phyloP scores from a whole-genome alignment of 768 basidiomycete species.

The Suillus occidentalis region DNA sequence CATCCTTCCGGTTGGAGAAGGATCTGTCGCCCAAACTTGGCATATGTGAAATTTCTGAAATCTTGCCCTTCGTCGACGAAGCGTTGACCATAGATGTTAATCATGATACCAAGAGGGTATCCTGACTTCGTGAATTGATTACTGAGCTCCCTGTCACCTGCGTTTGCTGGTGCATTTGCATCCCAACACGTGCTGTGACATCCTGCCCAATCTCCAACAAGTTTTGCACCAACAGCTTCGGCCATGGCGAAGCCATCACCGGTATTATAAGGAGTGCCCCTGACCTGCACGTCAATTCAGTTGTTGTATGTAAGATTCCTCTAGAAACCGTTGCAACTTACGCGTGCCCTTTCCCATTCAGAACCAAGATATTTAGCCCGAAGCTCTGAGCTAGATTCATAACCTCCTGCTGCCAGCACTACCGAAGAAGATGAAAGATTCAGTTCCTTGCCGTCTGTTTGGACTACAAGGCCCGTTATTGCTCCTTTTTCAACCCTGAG shows the following conservation, averaged over 20 bases:
- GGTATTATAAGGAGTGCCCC: constrained; percentile 71
- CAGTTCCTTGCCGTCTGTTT: constrained; percentile 36
- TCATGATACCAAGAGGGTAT: constrained; percentile 70
- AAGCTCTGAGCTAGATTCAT: constrained; percentile 55
- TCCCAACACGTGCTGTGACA: constrained; percentile 78
- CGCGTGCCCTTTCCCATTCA: constrained; percentile 59
- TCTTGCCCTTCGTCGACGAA: constrained; percentile 76
- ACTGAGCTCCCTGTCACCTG: constrained; percentile 56
- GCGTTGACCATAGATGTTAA: constrained; percentile 54
- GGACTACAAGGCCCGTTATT: constrained; percentile 48
- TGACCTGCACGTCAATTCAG: constrained; percentile 41
- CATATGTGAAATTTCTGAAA: constrained; percentile 73
- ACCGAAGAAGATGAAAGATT: constrained; percentile 45
- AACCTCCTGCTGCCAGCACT: constrained; percentile 66
- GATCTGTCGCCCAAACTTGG: constrained; percentile 63
- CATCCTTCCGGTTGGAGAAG: constrained; percentile 55
- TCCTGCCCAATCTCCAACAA: constrained; percentile 67
- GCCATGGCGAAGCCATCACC: constrained; percentile 65
- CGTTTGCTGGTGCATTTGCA: constrained; percentile 50
- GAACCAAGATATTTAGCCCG: constrained; percentile 56
- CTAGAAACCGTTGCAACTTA: constrained; percentile 22
- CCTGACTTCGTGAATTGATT: constrained; percentile 77
- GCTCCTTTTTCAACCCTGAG: constrained; percentile 35
- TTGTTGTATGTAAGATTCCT: not conserved
- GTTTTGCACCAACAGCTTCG: constrained; percentile 46